Evolutionary conservation across 345 rosid species (phyloP), one percentile per base, ranked within the genome.

Genomic region (Odontarrhena argentea): DNA sequence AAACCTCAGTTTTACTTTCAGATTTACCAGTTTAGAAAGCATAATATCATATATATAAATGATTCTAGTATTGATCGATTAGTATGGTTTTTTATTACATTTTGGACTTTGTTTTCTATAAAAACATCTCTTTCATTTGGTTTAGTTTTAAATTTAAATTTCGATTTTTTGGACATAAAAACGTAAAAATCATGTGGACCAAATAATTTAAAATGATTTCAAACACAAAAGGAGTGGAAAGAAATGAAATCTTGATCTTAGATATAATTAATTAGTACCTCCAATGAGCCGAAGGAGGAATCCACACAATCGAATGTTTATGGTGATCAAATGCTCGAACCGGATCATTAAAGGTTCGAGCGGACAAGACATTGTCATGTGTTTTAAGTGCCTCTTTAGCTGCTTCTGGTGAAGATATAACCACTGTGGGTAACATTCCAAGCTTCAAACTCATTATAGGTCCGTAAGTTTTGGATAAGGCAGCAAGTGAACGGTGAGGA

Each of bases 401-500:
- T 41, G 54, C 64, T 49, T 74, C 73, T 32, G 74, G 74, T 46
- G 78, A 74, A 68, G 74, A 68, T 54, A 74, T 55, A 26, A 74
- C 60, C 35, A 68, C 42, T 7, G 78, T 44, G 8, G 65, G 53
- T 61, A 67, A 28, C 8, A 55, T 46, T 26, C 77, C 77, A 45
- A 74, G 77, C 35, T 78, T 74, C 13, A 82, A 56, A 55, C 62
- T 60, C 77, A 82, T 80, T 44, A 84, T 51, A 4, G 83, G 83
- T 51, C 84, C 86, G 18, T 80, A 59, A 2, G 34, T 71, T 58
- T 71, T 63, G 38, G 83, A 65, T 9, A 83, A 56, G n/a, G 48
- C 35, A 28, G 69, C 46, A 3, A 84, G 59, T 60, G 78, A 61
- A 55, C 15, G 63, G 59, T 80, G 83, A 55, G 84, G 72, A 38